Percentiles rank a stretch among this genome's conserved stretches.
Evolutionary conservation across 257 asterid genomes (phyloP).

Genomic region (Solanum etuberosum): DNA sequence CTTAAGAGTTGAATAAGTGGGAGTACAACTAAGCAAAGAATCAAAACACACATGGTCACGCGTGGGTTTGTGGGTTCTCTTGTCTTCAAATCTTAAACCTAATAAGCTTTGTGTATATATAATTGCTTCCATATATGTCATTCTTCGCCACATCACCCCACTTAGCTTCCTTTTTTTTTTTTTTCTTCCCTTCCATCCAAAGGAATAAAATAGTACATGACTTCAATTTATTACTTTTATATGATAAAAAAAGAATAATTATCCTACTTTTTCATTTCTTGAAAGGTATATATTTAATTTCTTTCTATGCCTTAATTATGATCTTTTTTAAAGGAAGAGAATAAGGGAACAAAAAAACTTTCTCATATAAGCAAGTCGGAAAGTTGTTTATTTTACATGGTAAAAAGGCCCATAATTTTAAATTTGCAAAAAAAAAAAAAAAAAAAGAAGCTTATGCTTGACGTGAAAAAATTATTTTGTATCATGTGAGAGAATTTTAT

Average conservation of each 20-base stretch:
- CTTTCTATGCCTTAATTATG: background rate
- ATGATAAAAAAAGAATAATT: background rate
- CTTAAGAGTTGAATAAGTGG: slow-evolving; percentile 8
- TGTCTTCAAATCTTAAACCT: slow-evolving; percentile 20
- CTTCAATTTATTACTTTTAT: background rate
- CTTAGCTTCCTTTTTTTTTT: background rate
- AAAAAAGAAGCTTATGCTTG: background rate
- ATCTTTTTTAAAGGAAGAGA: background rate
- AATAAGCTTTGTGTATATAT: background rate
- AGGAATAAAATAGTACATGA: background rate
- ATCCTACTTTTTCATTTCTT: background rate
- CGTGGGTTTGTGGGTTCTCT: slow-evolving; percentile 30
- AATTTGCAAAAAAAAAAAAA: background rate
- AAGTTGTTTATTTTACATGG: background rate
- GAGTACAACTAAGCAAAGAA: slow-evolving; percentile 12
- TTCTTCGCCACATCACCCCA: slow-evolving; percentile 18
- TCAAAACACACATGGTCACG: slow-evolving; percentile 12
- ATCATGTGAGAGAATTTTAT: background rate
- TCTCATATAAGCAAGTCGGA: background rate
- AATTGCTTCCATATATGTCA: slow-evolving; percentile 3
- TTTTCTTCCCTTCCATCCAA: background rate
- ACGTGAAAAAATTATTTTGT: background rate
- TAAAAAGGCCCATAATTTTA: background rate
- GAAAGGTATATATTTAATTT: background rate
- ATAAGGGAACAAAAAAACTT: background rate